Percentiles rank a stretch among this genome's conserved stretches.
Evolutionary conservation across 169 alveolate genomes (phyloP).

Genomic region (Plasmodium reichenowi): DNA sequence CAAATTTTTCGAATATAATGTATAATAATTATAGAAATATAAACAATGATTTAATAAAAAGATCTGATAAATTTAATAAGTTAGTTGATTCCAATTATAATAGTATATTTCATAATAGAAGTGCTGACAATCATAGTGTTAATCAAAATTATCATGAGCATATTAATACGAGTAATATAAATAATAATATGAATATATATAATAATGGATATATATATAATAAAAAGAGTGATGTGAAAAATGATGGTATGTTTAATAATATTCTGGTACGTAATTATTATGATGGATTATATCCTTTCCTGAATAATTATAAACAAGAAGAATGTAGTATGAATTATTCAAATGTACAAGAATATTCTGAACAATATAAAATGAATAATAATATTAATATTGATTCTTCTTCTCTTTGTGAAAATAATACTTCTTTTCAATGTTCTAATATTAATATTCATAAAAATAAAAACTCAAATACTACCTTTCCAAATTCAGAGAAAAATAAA

Average conservation of each 20-base stretch:
- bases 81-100: not conserved
- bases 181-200: not conserved
- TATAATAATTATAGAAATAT: not conserved
- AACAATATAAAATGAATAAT: constrained; percentile 2
- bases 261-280: not conserved
- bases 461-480: not conserved
- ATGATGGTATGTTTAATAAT: not conserved
- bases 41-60: not conserved
- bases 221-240: not conserved
- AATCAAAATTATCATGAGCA: not conserved
- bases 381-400: not conserved
- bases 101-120: not conserved
- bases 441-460: constrained; percentile 9
- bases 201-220: constrained; percentile 1
- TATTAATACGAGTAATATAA: not conserved
- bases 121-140: not conserved
- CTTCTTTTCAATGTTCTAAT: not conserved
- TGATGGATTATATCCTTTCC: not conserved
- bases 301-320: not conserved
- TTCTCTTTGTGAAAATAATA: constrained; percentile 3
- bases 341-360: constrained; percentile 11
- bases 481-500: not conserved
- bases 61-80: not conserved
- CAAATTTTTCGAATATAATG: not conserved
- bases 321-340: not conserved